These are phyloP conservation scores for Thalassiosira exigua DNA, from an alignment of 352 stramenopile genomes.

Conservation along the genomic window DNA sequence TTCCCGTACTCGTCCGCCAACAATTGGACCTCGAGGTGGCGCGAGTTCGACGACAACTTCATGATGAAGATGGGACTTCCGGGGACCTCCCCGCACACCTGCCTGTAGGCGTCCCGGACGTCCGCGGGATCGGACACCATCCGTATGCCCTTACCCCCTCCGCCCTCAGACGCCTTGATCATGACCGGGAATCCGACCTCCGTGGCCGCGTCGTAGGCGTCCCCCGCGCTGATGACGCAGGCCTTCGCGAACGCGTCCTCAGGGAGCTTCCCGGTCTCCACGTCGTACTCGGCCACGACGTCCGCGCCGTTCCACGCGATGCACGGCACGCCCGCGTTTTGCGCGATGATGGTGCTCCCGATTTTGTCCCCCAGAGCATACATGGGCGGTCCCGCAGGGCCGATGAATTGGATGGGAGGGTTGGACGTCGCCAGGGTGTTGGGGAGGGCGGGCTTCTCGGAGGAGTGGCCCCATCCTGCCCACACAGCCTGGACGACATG, in stretches of 20 bases:
- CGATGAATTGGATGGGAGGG: constrained; percentile 98
- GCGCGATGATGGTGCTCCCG: constrained; percentile 99
- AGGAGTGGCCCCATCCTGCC: constrained; percentile 90
- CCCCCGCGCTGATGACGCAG: constrained; percentile 90
- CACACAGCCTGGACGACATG: constrained; percentile 97
- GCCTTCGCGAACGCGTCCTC: constrained; percentile 93
- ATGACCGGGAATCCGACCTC: constrained; percentile 99
- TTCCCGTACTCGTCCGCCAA: constrained; percentile 98
- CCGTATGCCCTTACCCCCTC: constrained; percentile 99
- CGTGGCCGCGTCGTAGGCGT: constrained; percentile 93
- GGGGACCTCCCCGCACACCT: constrained; percentile 97
- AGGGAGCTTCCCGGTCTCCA: constrained; percentile 80
- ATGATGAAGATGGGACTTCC: constrained; percentile 99
- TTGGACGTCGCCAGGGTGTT: constrained; percentile 90
- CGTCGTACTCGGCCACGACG: constrained; percentile 92
- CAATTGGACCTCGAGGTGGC: constrained; percentile 99
- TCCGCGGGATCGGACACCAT: constrained; percentile 91
- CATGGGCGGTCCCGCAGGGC: constrained; percentile 97
- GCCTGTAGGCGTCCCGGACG: constrained; percentile 93
- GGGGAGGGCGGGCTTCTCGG: constrained; percentile 97
- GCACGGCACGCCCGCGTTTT: constrained; percentile 97
- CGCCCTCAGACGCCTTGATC: constrained; percentile 99
- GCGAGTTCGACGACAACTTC: constrained; percentile 95
- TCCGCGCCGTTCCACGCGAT: constrained; percentile 99
- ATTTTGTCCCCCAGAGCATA: constrained; percentile 99